A percentile compares a stretch with the other conserved stretches of the same genome.
Evolutionary conservation across 2,329 filamentous ascomycete species (phyloP).

Genomic region (Gaeumannomyces sp.): DNA sequence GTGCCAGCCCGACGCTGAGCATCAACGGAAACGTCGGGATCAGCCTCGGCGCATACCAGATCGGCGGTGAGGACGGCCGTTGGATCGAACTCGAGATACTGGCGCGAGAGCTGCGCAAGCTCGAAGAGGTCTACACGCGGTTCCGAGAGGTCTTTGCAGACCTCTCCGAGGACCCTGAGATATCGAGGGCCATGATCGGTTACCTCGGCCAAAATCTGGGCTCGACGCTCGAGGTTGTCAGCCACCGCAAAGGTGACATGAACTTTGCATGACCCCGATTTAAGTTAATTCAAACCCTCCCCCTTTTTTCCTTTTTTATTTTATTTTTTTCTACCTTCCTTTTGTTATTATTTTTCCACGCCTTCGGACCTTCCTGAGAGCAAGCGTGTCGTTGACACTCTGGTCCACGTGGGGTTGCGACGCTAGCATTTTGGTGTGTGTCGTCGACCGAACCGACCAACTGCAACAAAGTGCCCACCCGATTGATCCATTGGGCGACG

Average conservation of each 20-base stretch:
- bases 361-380: not conserved
- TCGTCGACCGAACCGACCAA: not conserved
- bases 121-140: slow-evolving; percentile 39
- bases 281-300: not conserved
- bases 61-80: slow-evolving; percentile 38
- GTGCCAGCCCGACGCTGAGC: slow-evolving; percentile 11
- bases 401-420: not conserved
- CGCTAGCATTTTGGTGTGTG: too few relatives aligned
- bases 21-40: slow-evolving; percentile 22
- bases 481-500: not conserved
- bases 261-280: slow-evolving; percentile 19
- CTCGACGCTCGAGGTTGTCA: slow-evolving; percentile 35
- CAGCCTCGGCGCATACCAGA: slow-evolving; percentile 38
- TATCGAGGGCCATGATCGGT: slow-evolving; percentile 38
- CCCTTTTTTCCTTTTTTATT: not conserved
- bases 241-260: slow-evolving; percentile 29
- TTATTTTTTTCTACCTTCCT: not conserved
- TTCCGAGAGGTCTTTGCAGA: slow-evolving; percentile 37
- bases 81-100: slow-evolving; percentile 43
- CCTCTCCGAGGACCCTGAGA: slow-evolving; percentile 33
- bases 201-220: slow-evolving; percentile 38
- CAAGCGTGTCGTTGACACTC: not conserved
- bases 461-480: not conserved
- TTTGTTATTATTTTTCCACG: not conserved
- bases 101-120: slow-evolving; percentile 39